Evolutionary conservation across 306 rosid genomes (phyloP).

Genomic region (Sophora flavescens): DNA sequence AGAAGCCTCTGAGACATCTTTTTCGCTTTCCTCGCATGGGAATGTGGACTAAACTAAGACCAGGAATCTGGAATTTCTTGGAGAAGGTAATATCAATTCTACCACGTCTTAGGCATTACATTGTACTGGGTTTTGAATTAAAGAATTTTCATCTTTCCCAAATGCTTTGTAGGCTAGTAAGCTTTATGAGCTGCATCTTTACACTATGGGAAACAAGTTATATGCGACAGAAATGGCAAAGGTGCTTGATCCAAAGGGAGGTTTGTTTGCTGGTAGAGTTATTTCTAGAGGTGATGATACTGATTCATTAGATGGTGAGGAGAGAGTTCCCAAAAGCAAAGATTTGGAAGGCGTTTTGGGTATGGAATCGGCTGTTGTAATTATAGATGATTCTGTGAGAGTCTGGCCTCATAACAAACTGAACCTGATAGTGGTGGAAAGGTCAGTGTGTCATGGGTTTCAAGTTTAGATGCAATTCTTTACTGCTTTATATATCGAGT

Average conservation of each 20-base stretch:
- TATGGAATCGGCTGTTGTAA: slow-evolving; percentile 94
- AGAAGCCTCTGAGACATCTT: slow-evolving; percentile 80
- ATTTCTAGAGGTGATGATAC: slow-evolving; percentile 94
- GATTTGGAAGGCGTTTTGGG: slow-evolving; percentile 99
- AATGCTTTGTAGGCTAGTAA: slow-evolving; percentile 82
- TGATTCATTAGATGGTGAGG: slow-evolving; percentile 80
- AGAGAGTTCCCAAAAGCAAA: slow-evolving; percentile 91
- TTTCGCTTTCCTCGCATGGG: slow-evolving; percentile 97
- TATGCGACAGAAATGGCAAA: slow-evolving; percentile 99
- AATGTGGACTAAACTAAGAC: slow-evolving; percentile 99
- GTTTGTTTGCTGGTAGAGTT: slow-evolving; percentile 89
- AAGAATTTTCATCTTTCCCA: slow-evolving; percentile 32
- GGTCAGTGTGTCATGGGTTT: slow-evolving; percentile 57
- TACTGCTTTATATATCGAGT: slow-evolving; percentile 30
- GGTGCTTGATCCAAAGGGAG: slow-evolving; percentile 94
- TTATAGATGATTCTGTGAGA: slow-evolving; percentile 97
- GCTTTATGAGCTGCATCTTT: slow-evolving; percentile 95
- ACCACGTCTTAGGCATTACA: slow-evolving; percentile 19
- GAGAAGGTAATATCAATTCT: slow-evolving; percentile 73
- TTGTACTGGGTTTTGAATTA: slow-evolving; percentile 30
- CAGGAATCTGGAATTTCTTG: slow-evolving; percentile 97
- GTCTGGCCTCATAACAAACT: slow-evolving; percentile 99
- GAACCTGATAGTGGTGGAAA: slow-evolving; percentile 97
- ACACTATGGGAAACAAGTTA: slow-evolving; percentile 98
- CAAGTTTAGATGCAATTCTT: slow-evolving; percentile 17